Evolutionary conservation across 495 filamentous ascomycete genomes (phyloP), one percentile per base, ranked within the genome.

Genomic region (Tuber magnatum): DNA sequence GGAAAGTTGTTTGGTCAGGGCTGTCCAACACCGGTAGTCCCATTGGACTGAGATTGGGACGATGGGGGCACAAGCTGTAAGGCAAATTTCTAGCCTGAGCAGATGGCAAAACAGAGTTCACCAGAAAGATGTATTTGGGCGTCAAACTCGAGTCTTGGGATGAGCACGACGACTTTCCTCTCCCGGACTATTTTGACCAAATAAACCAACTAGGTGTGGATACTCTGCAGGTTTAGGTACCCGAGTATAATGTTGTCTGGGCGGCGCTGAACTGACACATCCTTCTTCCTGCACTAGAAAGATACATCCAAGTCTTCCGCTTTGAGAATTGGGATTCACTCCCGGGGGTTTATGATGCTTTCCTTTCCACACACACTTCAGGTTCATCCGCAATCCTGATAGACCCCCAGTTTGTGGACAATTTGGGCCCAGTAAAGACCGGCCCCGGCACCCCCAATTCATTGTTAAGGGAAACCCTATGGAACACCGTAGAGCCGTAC

Each of bases 41-140:
- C n/a, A n/a, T n/a, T n/a, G n/a, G n/a, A n/a, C n/a, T n/a, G n/a
- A n/a, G n/a, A n/a, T n/a, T n/a, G n/a, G n/a, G n/a, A n/a, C n/a
- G n/a, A n/a, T n/a, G n/a, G n/a, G 56, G 28, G 56, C 56, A 61
- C 56, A 61, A 32, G n/a, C 56, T 16, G 56, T 16, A 32, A n/a
- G 56, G n/a, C 0, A 61, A 61, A 32, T 61, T 61, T 32, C 56
- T 61, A 4, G 56, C 32, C 10, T 10, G 56, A 32, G n/a, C n/a
- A 32, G 28, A 61, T 16, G n/a, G 56, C 2, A 61, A 61, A 61
- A 32, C 56, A 16, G n/a, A n/a, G 10, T 16, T 16, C 56, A 61
- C n/a, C 12, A 61, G 56, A n/a, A 61, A 61, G 56, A 61, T 61
- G 56, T 61, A 61, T n/a, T 56, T 56, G 48, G 48, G 48, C 9